Evolutionary conservation across 148 eudicot species (phyloP), one percentile per base, ranked within the genome.

Genomic region (Silene conica): DNA sequence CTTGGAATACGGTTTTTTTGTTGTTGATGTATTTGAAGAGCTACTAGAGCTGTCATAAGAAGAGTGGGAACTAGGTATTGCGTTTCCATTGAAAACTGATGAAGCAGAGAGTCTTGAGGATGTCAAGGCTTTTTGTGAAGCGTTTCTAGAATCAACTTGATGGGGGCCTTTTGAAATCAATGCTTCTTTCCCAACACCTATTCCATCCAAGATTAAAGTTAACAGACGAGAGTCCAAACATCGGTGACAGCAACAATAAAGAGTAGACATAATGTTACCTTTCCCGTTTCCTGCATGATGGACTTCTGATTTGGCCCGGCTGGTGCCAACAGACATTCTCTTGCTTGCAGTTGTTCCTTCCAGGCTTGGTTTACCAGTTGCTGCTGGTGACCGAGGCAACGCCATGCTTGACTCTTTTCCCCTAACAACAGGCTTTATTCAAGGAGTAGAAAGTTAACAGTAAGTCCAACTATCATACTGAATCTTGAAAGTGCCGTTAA

Each of bases 21-120:
- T 61, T 23, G 65, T 62, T 23, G 66, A 12, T 20, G 70, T 45
- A 41, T 50, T 67, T 59, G 83, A 73, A 26, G 74, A 77, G 78
- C 89, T 87, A 74, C 79, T 76, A 62, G 90, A 88, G 81, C 87
- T 85, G 76, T 86, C 86, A 76, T 83, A 79, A 21, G 87, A 88
- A 67, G 86, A 76, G 25, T 86, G 82, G 57, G 81, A 71, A 75
- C 85, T 86, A 69, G 76, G 64, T 56, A 70, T 71, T 58, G 76
- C 82, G 48, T 73, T 70, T 75, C 74, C 87, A 63, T 78, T 78
- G 56, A 78, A 48, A 41, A 76, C 72, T 64, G 93, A 83, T 69
- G 92, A 77, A 67, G 80, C 80, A 26, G 79, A 67, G 52, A 87
- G 25, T 76, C 80, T 86, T 55, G 87, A 80, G 60, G 82, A 63